Evolutionary conservation across 176 grass and related monocot species (phyloP).

Genomic region (Paspalum notatum): DNA sequence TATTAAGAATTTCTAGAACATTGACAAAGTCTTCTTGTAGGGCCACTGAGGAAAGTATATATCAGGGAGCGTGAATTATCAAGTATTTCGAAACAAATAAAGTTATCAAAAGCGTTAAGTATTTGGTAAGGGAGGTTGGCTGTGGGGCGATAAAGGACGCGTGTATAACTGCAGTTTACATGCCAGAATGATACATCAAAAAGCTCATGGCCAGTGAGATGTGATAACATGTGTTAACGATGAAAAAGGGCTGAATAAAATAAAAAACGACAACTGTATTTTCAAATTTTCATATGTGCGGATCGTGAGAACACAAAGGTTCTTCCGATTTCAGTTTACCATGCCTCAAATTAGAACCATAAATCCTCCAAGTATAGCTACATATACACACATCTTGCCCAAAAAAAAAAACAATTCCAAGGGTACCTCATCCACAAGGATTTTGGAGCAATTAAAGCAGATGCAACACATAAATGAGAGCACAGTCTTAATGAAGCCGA

Average conservation of each 20-base stretch:
- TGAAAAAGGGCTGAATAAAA: too few relatives aligned
- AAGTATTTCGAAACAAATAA: too few relatives aligned
- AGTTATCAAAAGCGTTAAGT: too few relatives aligned
- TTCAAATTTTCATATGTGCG: too few relatives aligned
- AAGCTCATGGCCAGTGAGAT: neutral
- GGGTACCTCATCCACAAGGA: slow-evolving; percentile 85
- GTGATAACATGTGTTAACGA: slow-evolving; percentile 1
- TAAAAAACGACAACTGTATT: slow-evolving; percentile 15
- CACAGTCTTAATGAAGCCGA: slow-evolving; percentile 86
- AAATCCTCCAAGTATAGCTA: slow-evolving; percentile 58
- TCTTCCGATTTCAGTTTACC: slow-evolving; percentile 5
- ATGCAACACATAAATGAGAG: slow-evolving; percentile 90
- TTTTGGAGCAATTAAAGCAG: slow-evolving; percentile 99
- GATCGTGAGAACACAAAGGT: slow-evolving; percentile 1
- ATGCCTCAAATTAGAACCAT: neutral
- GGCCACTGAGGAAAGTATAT: slow-evolving; percentile 93
- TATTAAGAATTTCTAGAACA: too few relatives aligned
- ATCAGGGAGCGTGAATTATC: too few relatives aligned
- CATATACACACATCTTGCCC: neutral
- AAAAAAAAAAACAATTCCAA: neutral
- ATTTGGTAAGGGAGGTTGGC: too few relatives aligned
- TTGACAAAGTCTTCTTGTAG: too few relatives aligned
- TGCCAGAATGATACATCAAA: neutral
- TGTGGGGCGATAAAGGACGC: neutral
- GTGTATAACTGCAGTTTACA: slow-evolving; percentile 25